Conservation (phyloP, 495 filamentous ascomycete species). For the Talaromyces borbonicus region DNA sequence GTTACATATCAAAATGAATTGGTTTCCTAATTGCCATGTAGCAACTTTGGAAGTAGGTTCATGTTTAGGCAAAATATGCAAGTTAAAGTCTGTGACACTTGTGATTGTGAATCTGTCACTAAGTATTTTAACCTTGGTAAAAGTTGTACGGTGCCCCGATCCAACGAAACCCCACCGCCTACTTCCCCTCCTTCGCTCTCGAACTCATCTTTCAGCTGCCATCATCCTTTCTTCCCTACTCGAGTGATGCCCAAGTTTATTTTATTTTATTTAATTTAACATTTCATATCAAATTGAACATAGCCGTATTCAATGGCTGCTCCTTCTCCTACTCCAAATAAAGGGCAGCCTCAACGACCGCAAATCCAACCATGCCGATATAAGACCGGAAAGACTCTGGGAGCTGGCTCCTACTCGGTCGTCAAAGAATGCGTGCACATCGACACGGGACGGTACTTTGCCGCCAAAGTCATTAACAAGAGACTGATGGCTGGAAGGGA, state of each 20-base stretch:
- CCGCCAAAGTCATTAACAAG: constrained; percentile 99
- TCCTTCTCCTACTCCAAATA: constrained; percentile 20
- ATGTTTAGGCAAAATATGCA: too few relatives aligned
- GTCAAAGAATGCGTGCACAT: constrained; percentile 99
- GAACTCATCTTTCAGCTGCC: neutral
- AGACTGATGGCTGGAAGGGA: constrained; percentile 93
- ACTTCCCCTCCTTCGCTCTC: neutral
- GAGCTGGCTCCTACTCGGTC: constrained; percentile 93
- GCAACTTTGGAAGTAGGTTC: too few relatives aligned
- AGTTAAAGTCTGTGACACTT: too few relatives aligned
- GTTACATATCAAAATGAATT: too few relatives aligned
- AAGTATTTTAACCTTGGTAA: too few relatives aligned
- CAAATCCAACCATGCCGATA: constrained; percentile 77
- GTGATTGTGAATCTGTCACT: too few relatives aligned
- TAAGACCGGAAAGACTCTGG: constrained; percentile 96
- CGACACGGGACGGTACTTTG: constrained; percentile 95
- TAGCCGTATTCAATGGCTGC: constrained; percentile 24
- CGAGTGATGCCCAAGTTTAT: too few relatives aligned
- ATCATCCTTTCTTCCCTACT: neutral
- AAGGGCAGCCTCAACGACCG: constrained; percentile 28
- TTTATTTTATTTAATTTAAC: too few relatives aligned
- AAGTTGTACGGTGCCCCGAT: too few relatives aligned
- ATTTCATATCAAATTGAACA: neutral
- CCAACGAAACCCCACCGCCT: neutral
- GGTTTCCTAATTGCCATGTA: too few relatives aligned